Conservation (phyloP, 1,139 yeast genomes). For the Debaryomyces fabryi region DNA sequence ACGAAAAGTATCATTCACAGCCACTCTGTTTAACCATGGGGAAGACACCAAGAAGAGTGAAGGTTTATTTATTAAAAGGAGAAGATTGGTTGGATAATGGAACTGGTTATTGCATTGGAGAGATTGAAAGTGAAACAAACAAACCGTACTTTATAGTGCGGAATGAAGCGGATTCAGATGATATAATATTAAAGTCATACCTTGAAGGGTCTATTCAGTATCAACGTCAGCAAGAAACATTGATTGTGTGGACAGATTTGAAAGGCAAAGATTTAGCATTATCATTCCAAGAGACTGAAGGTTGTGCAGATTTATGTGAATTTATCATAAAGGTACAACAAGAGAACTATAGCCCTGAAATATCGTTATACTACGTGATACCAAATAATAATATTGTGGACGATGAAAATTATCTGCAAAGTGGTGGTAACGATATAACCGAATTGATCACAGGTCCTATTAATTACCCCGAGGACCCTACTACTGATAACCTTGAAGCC, state of each 20-base stretch:
- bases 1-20: background rate
- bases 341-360: conserved; percentile 59
- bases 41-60: conserved; percentile 70
- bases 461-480: conserved; percentile 64
- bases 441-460: conserved; percentile 84
- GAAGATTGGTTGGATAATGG: conserved; percentile 94
- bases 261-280: conserved; percentile 83
- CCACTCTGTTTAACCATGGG: conserved; percentile 5
- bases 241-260: conserved; percentile 90
- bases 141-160: conserved; percentile 71
- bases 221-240: conserved; percentile 92
- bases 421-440: conserved; percentile 50
- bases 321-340: conserved; percentile 73
- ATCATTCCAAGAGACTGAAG: conserved; percentile 89
- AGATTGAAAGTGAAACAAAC: conserved; percentile 40
- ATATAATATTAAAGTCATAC: conserved; percentile 62
- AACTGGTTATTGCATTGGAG: conserved; percentile 87
- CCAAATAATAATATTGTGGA: conserved; percentile 39
- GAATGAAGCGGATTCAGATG: conserved; percentile 65
- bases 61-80: conserved; percentile 78
- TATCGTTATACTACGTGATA: conserved; percentile 73
- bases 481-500: conserved; percentile 47
- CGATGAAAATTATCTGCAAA: conserved; percentile 22
- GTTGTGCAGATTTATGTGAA: conserved; percentile 83
- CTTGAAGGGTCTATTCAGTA: conserved; percentile 79